Evolutionary conservation across 202 grass and related monocot genomes (phyloP), one percentile per base, ranked within the genome.

Genomic region (Panicum virgatum): DNA sequence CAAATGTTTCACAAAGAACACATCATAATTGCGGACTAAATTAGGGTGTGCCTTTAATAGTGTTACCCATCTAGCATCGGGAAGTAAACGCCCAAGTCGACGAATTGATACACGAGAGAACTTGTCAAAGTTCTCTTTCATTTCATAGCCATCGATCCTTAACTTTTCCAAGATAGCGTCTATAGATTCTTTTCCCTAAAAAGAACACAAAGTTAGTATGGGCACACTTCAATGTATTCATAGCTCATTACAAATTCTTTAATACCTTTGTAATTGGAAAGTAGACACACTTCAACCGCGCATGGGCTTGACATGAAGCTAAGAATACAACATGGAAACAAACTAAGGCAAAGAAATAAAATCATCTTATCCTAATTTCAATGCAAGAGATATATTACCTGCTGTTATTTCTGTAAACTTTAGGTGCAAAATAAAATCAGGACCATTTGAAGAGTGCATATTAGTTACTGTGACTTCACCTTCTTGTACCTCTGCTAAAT

Each of bases 41-140:
- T 19, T 39, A 26, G 40, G 62, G 42, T 70, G 27, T 43, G 22
- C 19, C 25, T 76, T 43, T 6, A 84, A 37, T 14, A 87, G n/a
- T n/a, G 42, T 86, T 87, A 91, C 89, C 89, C 85, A 91, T 91
- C 89, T 91, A 77, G 85, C 84, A 84, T 84, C 85, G 43, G 89
- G 89, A 56, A 91, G 89, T 75, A 91, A 79, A 66, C 85, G 89
- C 30, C 89, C 85, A 69, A 91, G 82, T 38, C 85, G 42, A 12
- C 85, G 85, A 66, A 91, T 50, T 37, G 84, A 91, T 36, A 91
- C 89, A 81, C 81, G 85, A 81, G 80, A 81, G 62, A 87, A 91
- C 19, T 63, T 91, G 43, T 84, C 56, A 8, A 91, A 91, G 40
- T 84, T 74, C 60, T 91, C 85, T 71, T 91, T 91, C 39, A 80